Percentiles rank a stretch among this genome's conserved stretches.
Evolutionary conservation across 2,329 filamentous ascomycete species (phyloP).

Genomic region (Aspergillus calidoustus): DNA sequence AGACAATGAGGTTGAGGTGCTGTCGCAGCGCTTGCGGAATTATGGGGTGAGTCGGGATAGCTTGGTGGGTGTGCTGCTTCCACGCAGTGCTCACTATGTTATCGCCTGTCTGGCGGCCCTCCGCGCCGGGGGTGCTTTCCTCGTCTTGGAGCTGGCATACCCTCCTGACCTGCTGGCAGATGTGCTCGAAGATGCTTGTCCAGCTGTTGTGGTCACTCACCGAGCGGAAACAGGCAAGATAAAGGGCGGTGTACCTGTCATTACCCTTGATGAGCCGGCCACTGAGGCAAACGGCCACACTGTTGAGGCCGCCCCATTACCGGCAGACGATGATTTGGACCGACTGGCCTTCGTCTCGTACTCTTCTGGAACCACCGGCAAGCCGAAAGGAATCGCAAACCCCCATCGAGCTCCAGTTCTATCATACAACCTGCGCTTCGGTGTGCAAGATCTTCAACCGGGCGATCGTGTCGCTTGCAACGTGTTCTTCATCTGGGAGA

Average conservation of each 20-base stretch:
- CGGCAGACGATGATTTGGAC: conserved; percentile 71
- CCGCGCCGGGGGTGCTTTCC: conserved; percentile 76
- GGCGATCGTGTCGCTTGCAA: conserved; percentile 85
- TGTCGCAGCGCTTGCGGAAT: conserved; percentile 66
- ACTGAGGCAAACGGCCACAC: conserved; percentile 43
- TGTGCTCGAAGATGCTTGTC: conserved; percentile 75
- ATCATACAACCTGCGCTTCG: conserved; percentile 75
- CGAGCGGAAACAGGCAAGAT: conserved; percentile 68
- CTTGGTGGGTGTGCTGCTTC: conserved; percentile 75
- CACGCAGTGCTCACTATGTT: conserved; percentile 77
- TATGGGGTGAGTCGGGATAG: conserved; percentile 74
- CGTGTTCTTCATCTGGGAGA: conserved; percentile 88
- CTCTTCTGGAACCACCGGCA: conserved; percentile 76
- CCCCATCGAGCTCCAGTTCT: conserved; percentile 73
- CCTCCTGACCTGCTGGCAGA: conserved; percentile 74
- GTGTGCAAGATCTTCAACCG: conserved; percentile 68
- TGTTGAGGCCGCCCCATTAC: conserved; percentile 55
- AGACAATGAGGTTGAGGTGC: conserved; percentile 67
- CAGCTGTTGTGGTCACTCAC: conserved; percentile 72
- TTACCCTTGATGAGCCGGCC: conserved; percentile 63
- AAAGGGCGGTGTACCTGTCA: conserved; percentile 63
- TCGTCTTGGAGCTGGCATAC: conserved; percentile 80
- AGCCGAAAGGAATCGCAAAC: conserved; percentile 82
- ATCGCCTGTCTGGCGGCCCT: conserved; percentile 78
- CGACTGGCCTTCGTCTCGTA: conserved; percentile 80